A percentile compares a stretch with the other conserved stretches of the same genome.
Conservation (phyloP, 768 basidiomycete species). For the Lactarius hengduanensis region DNA sequence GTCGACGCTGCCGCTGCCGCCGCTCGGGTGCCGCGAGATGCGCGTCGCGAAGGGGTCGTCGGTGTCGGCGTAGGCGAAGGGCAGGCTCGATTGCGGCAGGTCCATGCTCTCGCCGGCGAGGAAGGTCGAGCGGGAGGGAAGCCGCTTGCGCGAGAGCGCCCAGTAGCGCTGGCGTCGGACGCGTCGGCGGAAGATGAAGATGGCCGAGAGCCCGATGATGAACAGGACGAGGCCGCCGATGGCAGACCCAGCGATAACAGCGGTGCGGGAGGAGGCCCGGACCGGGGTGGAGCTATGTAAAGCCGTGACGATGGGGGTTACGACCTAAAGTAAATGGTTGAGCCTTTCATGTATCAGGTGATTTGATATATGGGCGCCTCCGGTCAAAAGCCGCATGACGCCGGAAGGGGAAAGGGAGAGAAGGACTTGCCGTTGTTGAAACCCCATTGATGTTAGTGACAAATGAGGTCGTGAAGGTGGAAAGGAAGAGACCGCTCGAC, state of each 20-base stretch:
- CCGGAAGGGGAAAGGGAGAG: not conserved
- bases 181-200: conserved; percentile 23
- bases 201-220: conserved; percentile 13
- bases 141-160: conserved; percentile 19
- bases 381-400: not conserved
- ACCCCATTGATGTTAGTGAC: conserved; percentile 21
- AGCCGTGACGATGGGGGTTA: conserved; percentile 25
- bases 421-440: conserved; percentile 24
- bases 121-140: conserved; percentile 20
- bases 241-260: conserved; percentile 21
- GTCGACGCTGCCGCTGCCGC: not conserved
- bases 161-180: conserved; percentile 16
- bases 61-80: not conserved
- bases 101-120: conserved; percentile 27
- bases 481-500: conserved; percentile 14
- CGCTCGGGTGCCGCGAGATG: not conserved
- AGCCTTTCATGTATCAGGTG: not conserved
- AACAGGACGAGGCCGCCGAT: conserved; percentile 18
- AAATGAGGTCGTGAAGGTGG: conserved; percentile 20
- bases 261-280: conserved; percentile 1
- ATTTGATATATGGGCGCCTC: not conserved
- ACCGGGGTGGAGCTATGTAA: not conserved
- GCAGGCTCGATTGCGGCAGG: not conserved
- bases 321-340: conserved; percentile 5
- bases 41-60: conserved; percentile 11